A percentile compares a stretch with the other conserved stretches of the same genome.
Evolutionary conservation across 2,329 filamentous ascomycete species (phyloP).

Genomic region (Malbranchea zuffiana): DNA sequence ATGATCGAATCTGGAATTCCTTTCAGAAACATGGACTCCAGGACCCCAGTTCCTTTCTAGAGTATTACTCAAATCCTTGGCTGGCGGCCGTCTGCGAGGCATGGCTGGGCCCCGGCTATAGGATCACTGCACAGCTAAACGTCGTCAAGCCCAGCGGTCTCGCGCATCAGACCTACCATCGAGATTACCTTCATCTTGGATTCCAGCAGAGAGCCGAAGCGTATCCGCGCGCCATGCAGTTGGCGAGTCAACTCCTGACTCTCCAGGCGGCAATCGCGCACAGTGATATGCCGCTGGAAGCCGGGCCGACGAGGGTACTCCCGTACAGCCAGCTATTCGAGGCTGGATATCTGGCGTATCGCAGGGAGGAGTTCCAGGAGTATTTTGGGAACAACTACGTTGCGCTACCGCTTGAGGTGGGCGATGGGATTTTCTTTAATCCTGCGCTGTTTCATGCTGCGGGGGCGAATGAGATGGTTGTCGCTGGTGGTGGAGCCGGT

Average conservation of each 20-base stretch:
- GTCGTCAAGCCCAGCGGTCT: too few relatives aligned
- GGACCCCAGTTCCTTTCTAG: too few relatives aligned
- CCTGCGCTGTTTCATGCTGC: conserved; percentile 54
- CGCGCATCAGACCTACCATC: too few relatives aligned
- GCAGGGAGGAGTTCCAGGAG: conserved; percentile 41
- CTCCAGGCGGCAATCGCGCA: conserved; percentile 55
- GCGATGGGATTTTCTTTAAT: conserved; percentile 55
- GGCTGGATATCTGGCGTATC: conserved; percentile 49
- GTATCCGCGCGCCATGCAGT: too few relatives aligned
- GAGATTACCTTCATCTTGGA: too few relatives aligned
- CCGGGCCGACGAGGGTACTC: conserved; percentile 50
- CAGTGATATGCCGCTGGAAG: conserved; percentile 47
- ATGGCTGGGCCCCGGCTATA: too few relatives aligned
- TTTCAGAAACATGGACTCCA: too few relatives aligned
- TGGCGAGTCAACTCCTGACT: conserved; percentile 50
- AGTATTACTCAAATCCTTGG: too few relatives aligned
- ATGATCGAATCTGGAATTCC: too few relatives aligned
- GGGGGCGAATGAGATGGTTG: conserved; percentile 40
- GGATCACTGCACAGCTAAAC: too few relatives aligned
- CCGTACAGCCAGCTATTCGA: conserved; percentile 50
- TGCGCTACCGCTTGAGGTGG: conserved; percentile 41
- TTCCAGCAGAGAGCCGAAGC: too few relatives aligned
- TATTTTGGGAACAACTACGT: conserved; percentile 47
- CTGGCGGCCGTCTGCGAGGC: too few relatives aligned
- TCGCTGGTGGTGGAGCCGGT: conserved; percentile 36